Evolutionary conservation across 2,329 filamentous ascomycete species (phyloP).

Genomic region (Chaetomium strumarium): DNA sequence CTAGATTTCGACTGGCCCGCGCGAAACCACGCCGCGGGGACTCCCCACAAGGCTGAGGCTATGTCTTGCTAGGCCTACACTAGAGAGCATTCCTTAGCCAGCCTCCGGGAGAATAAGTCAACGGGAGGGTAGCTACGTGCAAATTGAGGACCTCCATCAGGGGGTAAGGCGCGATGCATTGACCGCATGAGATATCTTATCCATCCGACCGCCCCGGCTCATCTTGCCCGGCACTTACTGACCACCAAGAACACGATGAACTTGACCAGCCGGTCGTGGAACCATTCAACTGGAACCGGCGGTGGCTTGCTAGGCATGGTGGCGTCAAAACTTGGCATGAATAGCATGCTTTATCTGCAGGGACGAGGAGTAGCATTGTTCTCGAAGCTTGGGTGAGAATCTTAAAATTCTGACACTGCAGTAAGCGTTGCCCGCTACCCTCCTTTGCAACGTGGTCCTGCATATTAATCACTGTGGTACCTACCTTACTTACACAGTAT

Average conservation of each 20-base stretch:
- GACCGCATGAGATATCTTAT: neutral
- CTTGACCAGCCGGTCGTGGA: constrained; percentile 13
- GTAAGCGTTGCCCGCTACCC: no score
- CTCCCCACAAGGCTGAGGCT: constrained; percentile 1
- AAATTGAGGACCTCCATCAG: neutral
- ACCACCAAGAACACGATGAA: neutral
- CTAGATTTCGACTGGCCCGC: neutral
- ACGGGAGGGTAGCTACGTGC: no score
- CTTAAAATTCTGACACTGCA: neutral
- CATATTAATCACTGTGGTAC: no score
- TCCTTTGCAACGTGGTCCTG: no score
- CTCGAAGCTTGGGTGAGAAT: neutral
- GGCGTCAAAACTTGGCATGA: constrained; percentile 14
- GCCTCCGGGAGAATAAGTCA: no score
- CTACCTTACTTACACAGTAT: no score
- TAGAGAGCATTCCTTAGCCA: no score
- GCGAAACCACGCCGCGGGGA: neutral
- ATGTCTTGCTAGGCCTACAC: neutral
- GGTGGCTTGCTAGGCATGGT: constrained; percentile 15
- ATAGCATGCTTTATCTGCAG: neutral
- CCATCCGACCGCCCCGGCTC: neutral
- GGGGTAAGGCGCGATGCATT: neutral
- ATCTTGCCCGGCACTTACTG: constrained; percentile 3
- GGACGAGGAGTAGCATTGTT: neutral
- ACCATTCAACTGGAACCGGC: constrained; percentile 14